These are phyloP conservation scores for Oryza meyeriana DNA, from an alignment of 176 grass and related monocot species.

Conservation along the genomic window DNA sequence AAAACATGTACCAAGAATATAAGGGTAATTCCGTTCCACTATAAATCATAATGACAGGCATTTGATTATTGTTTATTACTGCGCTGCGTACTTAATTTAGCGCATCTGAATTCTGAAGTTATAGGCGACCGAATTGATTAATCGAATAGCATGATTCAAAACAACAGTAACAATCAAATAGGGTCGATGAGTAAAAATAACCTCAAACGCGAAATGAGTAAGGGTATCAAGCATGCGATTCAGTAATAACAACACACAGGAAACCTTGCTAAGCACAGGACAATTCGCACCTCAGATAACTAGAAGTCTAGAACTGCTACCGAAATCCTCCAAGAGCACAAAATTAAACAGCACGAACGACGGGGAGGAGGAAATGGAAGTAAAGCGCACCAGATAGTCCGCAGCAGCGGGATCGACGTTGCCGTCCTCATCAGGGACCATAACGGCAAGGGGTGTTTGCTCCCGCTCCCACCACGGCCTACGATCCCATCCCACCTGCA, in stretches of 20 bases:
- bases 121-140: neutral
- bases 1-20: neutral
- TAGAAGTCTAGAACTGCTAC: neutral
- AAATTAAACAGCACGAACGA: neutral
- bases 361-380: neutral
- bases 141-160: neutral
- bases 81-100: neutral
- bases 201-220: neutral
- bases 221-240: neutral
- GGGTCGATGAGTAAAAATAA: neutral
- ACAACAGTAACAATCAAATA: neutral
- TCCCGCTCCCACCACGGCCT: neutral
- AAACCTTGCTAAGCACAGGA: neutral
- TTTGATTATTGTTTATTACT: neutral
- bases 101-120: neutral
- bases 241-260: neutral
- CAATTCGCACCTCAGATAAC: neutral
- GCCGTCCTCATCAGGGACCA: slow-evolving; percentile 14
- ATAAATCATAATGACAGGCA: neutral
- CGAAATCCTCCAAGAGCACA: neutral
- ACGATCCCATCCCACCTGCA: neutral
- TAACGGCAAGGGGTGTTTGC: neutral
- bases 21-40: neutral
- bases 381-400: slow-evolving; percentile 33
- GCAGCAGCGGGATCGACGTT: neutral